Percentiles rank a stretch among this genome's conserved stretches.
Conservation (phyloP, 441 rosid species). For the Gossypium trilobum region DNA sequence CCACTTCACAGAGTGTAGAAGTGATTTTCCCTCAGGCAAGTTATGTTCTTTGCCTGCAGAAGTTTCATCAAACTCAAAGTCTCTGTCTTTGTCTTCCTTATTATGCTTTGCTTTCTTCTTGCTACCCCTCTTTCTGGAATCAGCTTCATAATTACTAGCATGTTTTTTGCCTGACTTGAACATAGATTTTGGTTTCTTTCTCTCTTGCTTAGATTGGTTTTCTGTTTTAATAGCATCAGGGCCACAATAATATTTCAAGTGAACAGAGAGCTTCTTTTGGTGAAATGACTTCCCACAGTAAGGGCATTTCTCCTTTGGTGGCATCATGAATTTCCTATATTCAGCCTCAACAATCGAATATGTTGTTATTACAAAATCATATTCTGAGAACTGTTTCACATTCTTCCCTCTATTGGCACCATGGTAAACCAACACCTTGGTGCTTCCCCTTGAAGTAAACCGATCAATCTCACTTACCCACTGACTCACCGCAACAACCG, state of each 20-base stretch:
- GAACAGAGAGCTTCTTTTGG: slow-evolving; percentile 38
- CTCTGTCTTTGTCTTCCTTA: slow-evolving; percentile 17
- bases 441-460: slow-evolving; percentile 69
- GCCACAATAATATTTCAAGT: slow-evolving; percentile 62
- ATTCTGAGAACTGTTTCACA: slow-evolving; percentile 40
- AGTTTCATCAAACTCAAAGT: slow-evolving; percentile 6
- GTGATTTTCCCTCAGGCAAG: slow-evolving; percentile 35
- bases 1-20: slow-evolving; percentile 76
- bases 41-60: slow-evolving; percentile 16
- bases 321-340: slow-evolving; percentile 65
- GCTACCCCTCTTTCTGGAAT: slow-evolving; percentile 18
- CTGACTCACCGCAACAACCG: slow-evolving; percentile 83
- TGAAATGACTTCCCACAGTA: slow-evolving; percentile 59
- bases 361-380: slow-evolving; percentile 86
- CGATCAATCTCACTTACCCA: slow-evolving; percentile 73
- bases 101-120: slow-evolving; percentile 22
- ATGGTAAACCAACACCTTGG: slow-evolving; percentile 71
- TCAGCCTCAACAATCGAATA: slow-evolving; percentile 74
- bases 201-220: slow-evolving; percentile 75
- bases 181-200: slow-evolving; percentile 35
- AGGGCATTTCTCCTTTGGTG: slow-evolving; percentile 53
- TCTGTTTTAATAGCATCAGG: slow-evolving; percentile 57
- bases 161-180: slow-evolving; percentile 6
- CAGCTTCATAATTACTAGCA: slow-evolving; percentile 21
- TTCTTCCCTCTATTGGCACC: slow-evolving; percentile 64